Evolutionary conservation across 164 flowering plant species (phyloP).

Genomic region (Warburgia ugandensis): DNA sequence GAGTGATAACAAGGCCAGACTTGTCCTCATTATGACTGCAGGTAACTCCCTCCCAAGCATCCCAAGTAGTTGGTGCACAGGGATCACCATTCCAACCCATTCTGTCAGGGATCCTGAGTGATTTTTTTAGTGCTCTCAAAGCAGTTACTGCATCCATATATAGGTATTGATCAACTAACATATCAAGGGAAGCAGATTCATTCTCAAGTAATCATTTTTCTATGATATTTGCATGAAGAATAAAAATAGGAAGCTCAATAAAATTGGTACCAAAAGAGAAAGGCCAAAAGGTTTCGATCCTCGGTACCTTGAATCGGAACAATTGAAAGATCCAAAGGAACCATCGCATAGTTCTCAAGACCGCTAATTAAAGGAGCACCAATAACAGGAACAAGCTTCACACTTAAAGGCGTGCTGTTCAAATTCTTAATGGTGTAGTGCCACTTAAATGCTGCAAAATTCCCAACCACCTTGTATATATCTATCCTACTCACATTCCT

Average conservation of each 20-base stretch:
- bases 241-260: neutral
- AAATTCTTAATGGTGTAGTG: constrained; percentile 63
- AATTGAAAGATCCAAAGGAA: constrained; percentile 72
- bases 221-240: neutral
- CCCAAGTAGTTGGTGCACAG: constrained; percentile 94
- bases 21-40: constrained; percentile 49
- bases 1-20: constrained; percentile 63
- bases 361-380: constrained; percentile 73
- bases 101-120: constrained; percentile 82
- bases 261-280: neutral
- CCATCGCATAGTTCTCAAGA: constrained; percentile 88
- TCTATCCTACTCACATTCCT: constrained; percentile 66
- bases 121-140: constrained; percentile 78
- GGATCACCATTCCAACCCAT: constrained; percentile 99
- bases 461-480: constrained; percentile 58
- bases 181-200: no score
- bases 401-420: constrained; percentile 51
- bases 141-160: constrained; percentile 47
- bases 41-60: constrained; percentile 99
- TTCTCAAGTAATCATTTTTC: no score
- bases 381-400: constrained; percentile 58
- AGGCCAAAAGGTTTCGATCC: no score
- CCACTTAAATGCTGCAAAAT: constrained; percentile 65
- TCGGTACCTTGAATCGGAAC: constrained; percentile 70
- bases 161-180: neutral